A percentile compares a stretch with the other conserved stretches of the same genome.
These are phyloP conservation scores for Conticribra guillardii DNA, from an alignment of 108 stramenopile genomes.

Conservation along the genomic window DNA sequence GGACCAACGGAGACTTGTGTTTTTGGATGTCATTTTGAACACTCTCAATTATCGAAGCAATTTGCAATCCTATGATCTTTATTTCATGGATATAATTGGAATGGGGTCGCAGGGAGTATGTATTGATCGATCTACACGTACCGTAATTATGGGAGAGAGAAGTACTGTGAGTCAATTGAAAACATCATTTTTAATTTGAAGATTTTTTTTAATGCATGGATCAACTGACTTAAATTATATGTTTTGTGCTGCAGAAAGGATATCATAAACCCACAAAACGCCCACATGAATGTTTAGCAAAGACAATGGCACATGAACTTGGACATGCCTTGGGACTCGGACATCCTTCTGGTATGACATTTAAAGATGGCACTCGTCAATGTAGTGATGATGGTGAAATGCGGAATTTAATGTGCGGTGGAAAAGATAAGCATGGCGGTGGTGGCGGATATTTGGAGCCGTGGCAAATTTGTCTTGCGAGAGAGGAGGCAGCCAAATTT, in stretches of 20 bases:
- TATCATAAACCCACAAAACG: slow-evolving; percentile 22
- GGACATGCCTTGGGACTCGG: slow-evolving; percentile 27
- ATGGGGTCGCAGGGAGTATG: slow-evolving; percentile 34
- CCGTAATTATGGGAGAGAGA: slow-evolving; percentile 23
- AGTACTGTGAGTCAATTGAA: slow-evolving; percentile 8
- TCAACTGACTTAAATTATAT: no score
- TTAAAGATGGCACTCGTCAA: slow-evolving; percentile 28
- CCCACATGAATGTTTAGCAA: slow-evolving; percentile 19
- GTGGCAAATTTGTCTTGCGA: slow-evolving; percentile 39
- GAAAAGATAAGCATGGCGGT: slow-evolving; percentile 11
- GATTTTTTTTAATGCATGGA: no score
- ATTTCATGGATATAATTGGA: slow-evolving; percentile 25
- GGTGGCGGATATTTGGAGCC: slow-evolving; percentile 20
- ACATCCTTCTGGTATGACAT: slow-evolving; percentile 17
- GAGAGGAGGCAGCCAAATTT: slow-evolving; percentile 18
- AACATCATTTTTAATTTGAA: no score
- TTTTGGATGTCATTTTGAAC: slow-evolving; percentile 7
- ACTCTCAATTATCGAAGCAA: neutral
- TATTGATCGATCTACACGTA: slow-evolving; percentile 20
- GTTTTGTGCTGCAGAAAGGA: slow-evolving; percentile 10
- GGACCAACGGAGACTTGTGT: slow-evolving; percentile 4
- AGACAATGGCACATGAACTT: slow-evolving; percentile 36
- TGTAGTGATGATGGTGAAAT: slow-evolving; percentile 7
- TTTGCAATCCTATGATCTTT: slow-evolving; percentile 9
- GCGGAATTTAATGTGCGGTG: slow-evolving; percentile 29